These are phyloP conservation scores for Cercospora sesami DNA, from an alignment of 2,329 filamentous ascomycete species.

Conservation along the genomic window DNA sequence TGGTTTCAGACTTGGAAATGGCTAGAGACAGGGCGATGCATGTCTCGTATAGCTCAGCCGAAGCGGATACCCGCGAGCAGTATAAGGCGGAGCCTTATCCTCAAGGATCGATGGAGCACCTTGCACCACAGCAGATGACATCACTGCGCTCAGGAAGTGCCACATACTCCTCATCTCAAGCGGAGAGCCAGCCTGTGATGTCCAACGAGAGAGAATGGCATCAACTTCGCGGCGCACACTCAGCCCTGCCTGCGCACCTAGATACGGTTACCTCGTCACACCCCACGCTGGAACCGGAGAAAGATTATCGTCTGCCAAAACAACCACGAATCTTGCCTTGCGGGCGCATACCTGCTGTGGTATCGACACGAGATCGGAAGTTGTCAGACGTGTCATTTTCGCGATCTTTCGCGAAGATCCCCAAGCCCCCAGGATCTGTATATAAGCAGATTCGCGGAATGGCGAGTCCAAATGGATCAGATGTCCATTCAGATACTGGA, in stretches of 20 bases:
- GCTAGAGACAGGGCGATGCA: constrained; percentile 24
- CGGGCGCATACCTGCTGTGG: constrained; percentile 80
- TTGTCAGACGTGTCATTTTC: constrained; percentile 80
- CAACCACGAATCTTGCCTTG: constrained; percentile 67
- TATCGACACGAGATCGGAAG: constrained; percentile 65
- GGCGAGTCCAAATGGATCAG: constrained; percentile 35
- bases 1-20: constrained; percentile 46
- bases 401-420: constrained; percentile 65
- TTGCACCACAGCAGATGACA: background rate
- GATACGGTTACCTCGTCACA: constrained; percentile 2
- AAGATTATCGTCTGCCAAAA: constrained; percentile 36
- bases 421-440: constrained; percentile 35
- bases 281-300: constrained; percentile 23
- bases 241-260: background rate
- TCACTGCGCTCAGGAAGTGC: background rate
- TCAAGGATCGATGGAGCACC: background rate
- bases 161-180: background rate
- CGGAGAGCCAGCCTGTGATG: background rate
- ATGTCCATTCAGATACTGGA: constrained; percentile 31
- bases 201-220: background rate
- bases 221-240: background rate
- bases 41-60: background rate
- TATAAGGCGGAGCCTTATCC: background rate
- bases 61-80: background rate
- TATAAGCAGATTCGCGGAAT: constrained; percentile 39